Evolutionary conservation across 768 basidiomycete genomes (phyloP).

Genomic region (Mycena polygramma): DNA sequence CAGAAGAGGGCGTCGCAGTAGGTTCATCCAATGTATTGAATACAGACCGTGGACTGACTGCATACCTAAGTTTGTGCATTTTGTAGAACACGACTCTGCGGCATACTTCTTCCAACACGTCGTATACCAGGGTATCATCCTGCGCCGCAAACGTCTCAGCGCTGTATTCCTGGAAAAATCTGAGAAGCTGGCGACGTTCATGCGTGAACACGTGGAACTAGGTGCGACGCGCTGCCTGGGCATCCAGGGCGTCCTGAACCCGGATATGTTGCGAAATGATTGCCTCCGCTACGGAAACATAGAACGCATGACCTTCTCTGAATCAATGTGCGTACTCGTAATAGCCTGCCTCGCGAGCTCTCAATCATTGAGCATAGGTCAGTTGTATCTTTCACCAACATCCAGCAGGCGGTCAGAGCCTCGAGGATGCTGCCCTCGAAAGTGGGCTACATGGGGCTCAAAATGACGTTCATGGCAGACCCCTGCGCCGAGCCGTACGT

Average conservation of each 20-base stretch:
- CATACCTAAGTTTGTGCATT: conserved; percentile 23
- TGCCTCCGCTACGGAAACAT: conserved; percentile 10
- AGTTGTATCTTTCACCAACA: conserved; percentile 11
- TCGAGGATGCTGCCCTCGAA: conserved; percentile 8
- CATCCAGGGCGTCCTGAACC: conserved; percentile 17
- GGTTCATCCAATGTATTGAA: neutral
- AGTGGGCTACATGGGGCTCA: conserved; percentile 7
- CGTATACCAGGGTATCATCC: conserved; percentile 12
- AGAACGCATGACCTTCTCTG: conserved; percentile 11
- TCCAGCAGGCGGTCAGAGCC: conserved; percentile 1
- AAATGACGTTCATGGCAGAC: conserved; percentile 1
- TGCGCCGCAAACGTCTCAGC: conserved; percentile 14
- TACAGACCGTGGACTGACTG: neutral
- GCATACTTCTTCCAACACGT: conserved; percentile 16
- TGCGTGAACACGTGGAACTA: neutral
- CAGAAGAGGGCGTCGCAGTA: conserved; percentile 20
- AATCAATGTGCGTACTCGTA: conserved; percentile 11
- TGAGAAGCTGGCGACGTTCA: neutral
- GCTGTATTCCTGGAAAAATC: neutral
- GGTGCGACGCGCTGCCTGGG: conserved; percentile 29
- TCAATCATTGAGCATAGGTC: neutral
- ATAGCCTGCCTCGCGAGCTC: neutral
- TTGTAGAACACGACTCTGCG: conserved; percentile 18
- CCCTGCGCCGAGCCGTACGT: conserved; percentile 12
- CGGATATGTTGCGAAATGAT: conserved; percentile 2